Conservation (phyloP, 345 rosid species). For the Eucalyptus curtisii region DNA sequence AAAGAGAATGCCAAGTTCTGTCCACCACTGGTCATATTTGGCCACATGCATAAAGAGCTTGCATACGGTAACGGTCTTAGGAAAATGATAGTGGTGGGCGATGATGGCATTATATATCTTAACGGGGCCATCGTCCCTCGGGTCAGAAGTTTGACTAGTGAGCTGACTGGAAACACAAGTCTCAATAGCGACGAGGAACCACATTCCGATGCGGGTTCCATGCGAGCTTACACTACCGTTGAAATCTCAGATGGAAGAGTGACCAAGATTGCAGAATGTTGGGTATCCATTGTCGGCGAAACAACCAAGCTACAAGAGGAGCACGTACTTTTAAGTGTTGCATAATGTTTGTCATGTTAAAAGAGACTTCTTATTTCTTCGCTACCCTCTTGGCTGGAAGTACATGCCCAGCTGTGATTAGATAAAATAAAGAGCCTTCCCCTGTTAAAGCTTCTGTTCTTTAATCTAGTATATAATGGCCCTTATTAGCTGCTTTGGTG, state of each 20-base stretch:
- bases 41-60: constrained; percentile 89
- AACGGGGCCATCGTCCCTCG: constrained; percentile 86
- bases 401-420: not conserved
- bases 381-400: not conserved
- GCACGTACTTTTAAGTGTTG: constrained; percentile 20
- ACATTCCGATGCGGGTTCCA: constrained; percentile 14
- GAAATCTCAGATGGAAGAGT: constrained; percentile 49
- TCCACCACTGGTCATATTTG: constrained; percentile 59
- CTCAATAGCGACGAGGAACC: not conserved
- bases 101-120: constrained; percentile 45
- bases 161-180: constrained; percentile 1
- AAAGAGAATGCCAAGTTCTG: constrained; percentile 30
- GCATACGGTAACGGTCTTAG: constrained; percentile 46
- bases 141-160: constrained; percentile 10
- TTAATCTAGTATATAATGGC: not conserved
- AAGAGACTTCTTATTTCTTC: not conserved
- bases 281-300: constrained; percentile 57
- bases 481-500: not conserved
- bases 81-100: constrained; percentile 51
- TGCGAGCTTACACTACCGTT: constrained; percentile 55
- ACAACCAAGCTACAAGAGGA: constrained; percentile 33
- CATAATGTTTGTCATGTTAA: not conserved
- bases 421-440: not conserved
- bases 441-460: not conserved
- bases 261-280: constrained; percentile 49